Conservation (phyloP, 768 basidiomycete genomes). For the Pleurotus citrinopileatus region DNA sequence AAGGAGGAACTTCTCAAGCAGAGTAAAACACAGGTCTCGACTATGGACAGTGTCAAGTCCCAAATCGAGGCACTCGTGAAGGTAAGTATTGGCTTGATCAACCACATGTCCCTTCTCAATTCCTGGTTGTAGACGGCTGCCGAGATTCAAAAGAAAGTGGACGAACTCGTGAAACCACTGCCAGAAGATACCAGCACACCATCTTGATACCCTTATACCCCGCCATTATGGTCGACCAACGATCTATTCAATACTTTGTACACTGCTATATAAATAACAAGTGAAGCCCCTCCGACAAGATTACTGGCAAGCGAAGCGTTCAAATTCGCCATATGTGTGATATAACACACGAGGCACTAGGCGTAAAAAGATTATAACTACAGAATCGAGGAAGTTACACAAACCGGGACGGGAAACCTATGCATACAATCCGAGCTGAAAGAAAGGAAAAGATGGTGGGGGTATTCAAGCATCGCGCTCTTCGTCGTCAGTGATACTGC, state of each 20-base stretch:
- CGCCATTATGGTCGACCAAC: not conserved
- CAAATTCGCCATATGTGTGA: no score
- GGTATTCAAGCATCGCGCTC: not conserved
- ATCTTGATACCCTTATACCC: not conserved
- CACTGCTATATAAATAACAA: not conserved
- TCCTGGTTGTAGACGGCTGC: slow-evolving; percentile 49
- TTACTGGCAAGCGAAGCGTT: not conserved
- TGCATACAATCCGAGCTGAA: not conserved
- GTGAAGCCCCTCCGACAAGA: not conserved
- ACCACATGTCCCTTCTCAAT: no score
- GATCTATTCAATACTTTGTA: not conserved
- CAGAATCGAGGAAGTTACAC: not conserved
- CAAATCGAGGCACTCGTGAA: slow-evolving; percentile 78
- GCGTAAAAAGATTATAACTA: slow-evolving; percentile 12
- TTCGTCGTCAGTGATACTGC: slow-evolving; percentile 70
- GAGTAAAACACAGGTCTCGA: slow-evolving; percentile 68
- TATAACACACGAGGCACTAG: not conserved
- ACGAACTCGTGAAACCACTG: slow-evolving; percentile 57
- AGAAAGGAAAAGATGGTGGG: slow-evolving; percentile 13
- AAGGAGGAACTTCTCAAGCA: slow-evolving; percentile 82
- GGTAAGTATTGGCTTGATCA: slow-evolving; percentile 34
- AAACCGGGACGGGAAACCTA: not conserved
- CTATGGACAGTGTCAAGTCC: slow-evolving; percentile 74
- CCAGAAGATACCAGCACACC: slow-evolving; percentile 15
- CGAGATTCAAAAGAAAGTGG: slow-evolving; percentile 75